A percentile compares a stretch with the other conserved stretches of the same genome.
phyloP scores from a whole-genome alignment of 495 filamentous ascomycete genomes.

The Lentithecium fluviatile region DNA sequence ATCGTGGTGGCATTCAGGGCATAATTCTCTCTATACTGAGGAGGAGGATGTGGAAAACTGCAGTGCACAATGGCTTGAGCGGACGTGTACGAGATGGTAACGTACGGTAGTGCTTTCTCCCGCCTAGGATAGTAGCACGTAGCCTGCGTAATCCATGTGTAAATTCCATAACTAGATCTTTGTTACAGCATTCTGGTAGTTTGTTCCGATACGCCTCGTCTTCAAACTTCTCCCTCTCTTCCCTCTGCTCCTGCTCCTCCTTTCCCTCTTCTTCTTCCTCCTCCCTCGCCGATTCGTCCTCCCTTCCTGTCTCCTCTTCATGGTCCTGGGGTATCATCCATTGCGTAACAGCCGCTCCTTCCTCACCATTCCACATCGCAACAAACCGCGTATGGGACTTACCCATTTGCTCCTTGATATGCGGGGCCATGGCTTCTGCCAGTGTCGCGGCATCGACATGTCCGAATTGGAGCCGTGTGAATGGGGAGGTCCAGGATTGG shows the following conservation, averaged over 20 bases:
- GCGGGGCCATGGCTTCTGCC: slow-evolving; percentile 21
- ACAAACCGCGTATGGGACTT: slow-evolving; percentile 4
- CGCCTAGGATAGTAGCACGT: slow-evolving; percentile 1
- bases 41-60: too few relatives aligned
- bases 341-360: slow-evolving; percentile 24
- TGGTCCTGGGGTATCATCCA: slow-evolving; percentile 17
- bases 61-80: too few relatives aligned
- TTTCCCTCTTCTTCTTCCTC: too few relatives aligned
- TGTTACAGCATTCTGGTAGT: slow-evolving; percentile 27
- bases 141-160: slow-evolving; percentile 5
- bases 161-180: slow-evolving; percentile 31
- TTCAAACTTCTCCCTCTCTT: slow-evolving; percentile 22
- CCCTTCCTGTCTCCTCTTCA: not conserved
- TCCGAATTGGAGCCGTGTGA: slow-evolving; percentile 33
- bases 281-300: slow-evolving; percentile 11
- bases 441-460: slow-evolving; percentile 7
- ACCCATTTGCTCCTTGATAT: slow-evolving; percentile 14
- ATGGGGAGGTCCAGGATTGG: slow-evolving; percentile 23
- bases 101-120: slow-evolving; percentile 16
- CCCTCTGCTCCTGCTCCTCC: too few relatives aligned
- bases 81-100: too few relatives aligned
- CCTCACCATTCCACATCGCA: slow-evolving; percentile 5
- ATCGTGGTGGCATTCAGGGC: too few relatives aligned
- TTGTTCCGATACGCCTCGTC: slow-evolving; percentile 22
- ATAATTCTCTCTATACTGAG: too few relatives aligned